Evolutionary conservation across 1,284 basidiomycete species (phyloP).

Genomic region (Meira miltonrushii): DNA sequence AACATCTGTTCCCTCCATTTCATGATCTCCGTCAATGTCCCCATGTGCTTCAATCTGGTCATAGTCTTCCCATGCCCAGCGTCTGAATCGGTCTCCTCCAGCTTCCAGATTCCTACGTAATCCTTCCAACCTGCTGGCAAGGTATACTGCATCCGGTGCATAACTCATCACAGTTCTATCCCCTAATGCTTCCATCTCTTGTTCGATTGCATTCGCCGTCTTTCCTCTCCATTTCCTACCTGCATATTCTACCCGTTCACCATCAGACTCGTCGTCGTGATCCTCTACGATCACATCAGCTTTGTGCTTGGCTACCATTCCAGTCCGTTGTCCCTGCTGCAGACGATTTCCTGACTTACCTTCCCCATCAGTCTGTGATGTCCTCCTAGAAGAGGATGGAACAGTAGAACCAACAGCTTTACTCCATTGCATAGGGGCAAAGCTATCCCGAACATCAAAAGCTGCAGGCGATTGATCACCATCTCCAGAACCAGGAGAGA

Average conservation of each 20-base stretch:
- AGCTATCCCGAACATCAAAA: constrained; percentile 38
- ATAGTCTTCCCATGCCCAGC: constrained; percentile 11
- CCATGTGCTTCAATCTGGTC: constrained; percentile 25
- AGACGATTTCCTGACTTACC: neutral
- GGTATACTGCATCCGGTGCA: constrained; percentile 41
- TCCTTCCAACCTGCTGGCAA: constrained; percentile 38
- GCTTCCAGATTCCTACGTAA: constrained; percentile 40
- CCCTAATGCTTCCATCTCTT: constrained; percentile 38
- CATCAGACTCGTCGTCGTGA: constrained; percentile 18
- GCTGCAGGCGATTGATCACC: constrained; percentile 17
- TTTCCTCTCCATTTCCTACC: constrained; percentile 41
- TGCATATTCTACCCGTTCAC: constrained; percentile 27
- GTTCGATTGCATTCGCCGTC: constrained; percentile 46
- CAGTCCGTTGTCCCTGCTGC: neutral
- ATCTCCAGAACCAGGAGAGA: constrained; percentile 16
- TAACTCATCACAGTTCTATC: constrained; percentile 41
- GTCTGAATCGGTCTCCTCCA: constrained; percentile 17
- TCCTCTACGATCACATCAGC: neutral
- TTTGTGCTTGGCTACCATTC: neutral
- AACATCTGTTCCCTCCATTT: neutral
- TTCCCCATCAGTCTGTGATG: constrained; percentile 5
- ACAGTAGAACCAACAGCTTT: neutral
- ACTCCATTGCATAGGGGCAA: constrained; percentile 30
- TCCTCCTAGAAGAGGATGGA: neutral
- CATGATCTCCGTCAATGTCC: constrained; percentile 12